phyloP scores from a whole-genome alignment of 768 basidiomycete species.

The Lentinula lateritia region DNA sequence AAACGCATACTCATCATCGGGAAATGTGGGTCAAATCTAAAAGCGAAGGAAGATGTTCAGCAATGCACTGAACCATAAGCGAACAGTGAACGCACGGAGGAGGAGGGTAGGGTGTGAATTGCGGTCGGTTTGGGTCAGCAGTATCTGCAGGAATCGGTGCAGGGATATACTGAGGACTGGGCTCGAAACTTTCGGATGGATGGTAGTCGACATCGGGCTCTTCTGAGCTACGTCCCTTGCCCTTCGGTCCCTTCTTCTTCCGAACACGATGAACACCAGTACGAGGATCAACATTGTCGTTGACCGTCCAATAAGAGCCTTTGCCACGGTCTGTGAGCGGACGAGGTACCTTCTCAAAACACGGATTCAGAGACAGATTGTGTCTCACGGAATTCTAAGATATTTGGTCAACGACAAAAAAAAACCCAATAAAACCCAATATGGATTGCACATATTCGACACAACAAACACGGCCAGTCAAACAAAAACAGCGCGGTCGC shows the following conservation, averaged over 20 bases:
- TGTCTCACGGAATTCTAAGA: slow-evolving; percentile 84
- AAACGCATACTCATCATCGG: slow-evolving; percentile 69
- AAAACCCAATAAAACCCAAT: background rate
- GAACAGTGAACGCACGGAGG: slow-evolving; percentile 42
- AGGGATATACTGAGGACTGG: slow-evolving; percentile 49
- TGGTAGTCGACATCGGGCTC: slow-evolving; percentile 55
- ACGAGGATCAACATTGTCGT: slow-evolving; percentile 84
- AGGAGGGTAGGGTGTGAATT: slow-evolving; percentile 56
- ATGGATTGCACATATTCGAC: slow-evolving; percentile 25
- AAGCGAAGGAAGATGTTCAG: slow-evolving; percentile 2
- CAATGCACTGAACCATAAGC: background rate
- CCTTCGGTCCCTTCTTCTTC: slow-evolving; percentile 75
- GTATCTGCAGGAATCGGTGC: slow-evolving; percentile 58
- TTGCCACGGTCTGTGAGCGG: slow-evolving; percentile 88
- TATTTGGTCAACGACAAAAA: slow-evolving; percentile 10
- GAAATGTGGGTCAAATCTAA: slow-evolving; percentile 72
- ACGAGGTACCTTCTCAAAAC: slow-evolving; percentile 89
- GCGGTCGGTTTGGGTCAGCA: slow-evolving; percentile 53
- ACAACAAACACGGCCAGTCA: slow-evolving; percentile 61
- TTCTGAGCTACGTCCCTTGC: slow-evolving; percentile 45
- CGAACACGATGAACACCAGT: slow-evolving; percentile 86
- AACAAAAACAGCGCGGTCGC: slow-evolving; percentile 62
- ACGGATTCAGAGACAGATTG: slow-evolving; percentile 85
- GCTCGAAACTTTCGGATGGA: slow-evolving; percentile 52
- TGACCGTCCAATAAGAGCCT: slow-evolving; percentile 90